These are phyloP conservation scores for Pseudocercospora fijiensis DNA, from an alignment of 2,329 filamentous ascomycete species.

Conservation along the genomic window DNA sequence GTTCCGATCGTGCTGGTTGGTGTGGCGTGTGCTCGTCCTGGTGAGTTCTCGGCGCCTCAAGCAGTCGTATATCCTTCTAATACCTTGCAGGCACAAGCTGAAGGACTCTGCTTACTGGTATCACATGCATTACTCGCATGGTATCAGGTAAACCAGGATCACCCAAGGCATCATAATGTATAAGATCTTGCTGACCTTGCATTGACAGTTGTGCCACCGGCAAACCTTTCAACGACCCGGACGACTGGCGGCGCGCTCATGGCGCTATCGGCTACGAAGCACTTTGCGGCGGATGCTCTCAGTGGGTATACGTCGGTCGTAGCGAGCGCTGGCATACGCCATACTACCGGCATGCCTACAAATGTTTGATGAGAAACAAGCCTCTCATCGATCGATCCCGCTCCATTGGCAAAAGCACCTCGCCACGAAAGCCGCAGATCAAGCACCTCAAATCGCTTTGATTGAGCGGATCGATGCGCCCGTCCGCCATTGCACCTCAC, in stretches of 20 bases:
- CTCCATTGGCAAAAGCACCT: conserved; percentile 18
- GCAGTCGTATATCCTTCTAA: not conserved
- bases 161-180: not conserved
- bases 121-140: conserved; percentile 77
- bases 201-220: conserved; percentile 64
- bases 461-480: not conserved
- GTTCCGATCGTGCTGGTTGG: conserved; percentile 86
- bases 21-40: conserved; percentile 87
- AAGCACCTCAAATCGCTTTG: not conserved
- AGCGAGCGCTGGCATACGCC: conserved; percentile 91
- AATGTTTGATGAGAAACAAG: conserved; percentile 44
- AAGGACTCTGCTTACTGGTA: conserved; percentile 95
- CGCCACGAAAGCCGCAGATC: conserved; percentile 8
- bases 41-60: conserved; percentile 36
- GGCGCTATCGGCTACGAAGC: conserved; percentile 82
- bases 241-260: conserved; percentile 73
- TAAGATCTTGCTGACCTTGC: not conserved
- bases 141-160: conserved; percentile 57
- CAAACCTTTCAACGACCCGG: conserved; percentile 72
- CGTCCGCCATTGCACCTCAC: not conserved
- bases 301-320: conserved; percentile 78
- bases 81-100: conserved; percentile 58
- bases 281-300: conserved; percentile 71
- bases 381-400: conserved; percentile 6
- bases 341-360: conserved; percentile 88